Base-by-base conservation (phyloP, 23 red algal species). In the Gracilaria gracilis region DNA sequence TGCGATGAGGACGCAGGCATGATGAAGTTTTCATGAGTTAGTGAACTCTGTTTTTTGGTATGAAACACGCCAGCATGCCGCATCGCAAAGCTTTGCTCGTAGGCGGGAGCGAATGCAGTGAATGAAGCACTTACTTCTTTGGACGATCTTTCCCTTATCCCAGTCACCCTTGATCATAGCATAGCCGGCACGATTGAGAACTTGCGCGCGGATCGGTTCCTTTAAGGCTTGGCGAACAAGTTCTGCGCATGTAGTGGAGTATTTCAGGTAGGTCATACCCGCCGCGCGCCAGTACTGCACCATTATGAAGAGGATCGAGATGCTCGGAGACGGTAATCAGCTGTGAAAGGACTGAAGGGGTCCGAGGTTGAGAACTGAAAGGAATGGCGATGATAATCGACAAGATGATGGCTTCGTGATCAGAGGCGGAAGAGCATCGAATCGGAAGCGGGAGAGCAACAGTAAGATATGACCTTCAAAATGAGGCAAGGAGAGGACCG, bases 201-300 rank as follows among this genome's bases (percentile, higher is more conserved):
- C 82, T 67, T 95, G 70, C 4, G 93, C 75, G 32, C 82, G 70
- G 49, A 85, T 85, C 0, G 88, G 82, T 62, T 93, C 93, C 70
- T 98, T 98, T 20, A 95, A 58, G 24, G 83, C 96, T 37, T 88
- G 89, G 47, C 96, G 96, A 46, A 98, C 84, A 38, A 90, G 88
- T 54, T 98, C 96, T 29, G 96, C 96, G 83, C 96, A 98, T 17
- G 91, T 84, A 83, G 94, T 98, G 9, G 96, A 93, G 71, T 98
- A 98, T 51, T 83, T 83, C 0, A 98, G 83, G 57, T 95, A 98
- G 27, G 87, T 91, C 50, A 98, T 84, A 12, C 96, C 96, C 21
- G 96, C 96, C 40, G 83, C 91, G 32, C 96, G 93, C 96, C 96
- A 98, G 46, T 95, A 93, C 81, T 98, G 96, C 46, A 87, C 85